Evolutionary conservation across 2,329 filamentous ascomycete genomes (phyloP).

Genomic region (Colletotrichum orbiculare): DNA sequence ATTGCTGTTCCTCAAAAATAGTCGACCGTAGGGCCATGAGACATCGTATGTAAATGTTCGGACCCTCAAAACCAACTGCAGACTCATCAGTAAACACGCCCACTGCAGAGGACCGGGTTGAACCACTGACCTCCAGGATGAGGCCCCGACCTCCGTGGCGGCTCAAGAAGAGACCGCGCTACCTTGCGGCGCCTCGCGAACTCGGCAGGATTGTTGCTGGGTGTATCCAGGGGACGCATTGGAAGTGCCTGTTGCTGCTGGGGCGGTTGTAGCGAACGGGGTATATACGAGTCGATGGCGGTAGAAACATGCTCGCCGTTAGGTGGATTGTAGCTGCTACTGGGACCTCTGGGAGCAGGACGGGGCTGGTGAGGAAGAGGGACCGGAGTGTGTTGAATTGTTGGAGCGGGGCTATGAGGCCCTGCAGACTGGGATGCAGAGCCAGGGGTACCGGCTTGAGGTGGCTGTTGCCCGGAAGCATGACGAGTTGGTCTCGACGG

Average conservation of each 20-base stretch:
- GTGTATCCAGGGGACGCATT: constrained; percentile 79
- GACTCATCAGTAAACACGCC: background rate
- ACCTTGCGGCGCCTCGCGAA: constrained; percentile 70
- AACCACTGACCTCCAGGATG: constrained; percentile 70
- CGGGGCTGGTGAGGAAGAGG: constrained; percentile 42
- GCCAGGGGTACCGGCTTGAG: constrained; percentile 41
- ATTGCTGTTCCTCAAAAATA: constrained; percentile 86
- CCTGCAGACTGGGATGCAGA: constrained; percentile 36
- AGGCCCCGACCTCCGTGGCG: constrained; percentile 27
- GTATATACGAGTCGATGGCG: constrained; percentile 63
- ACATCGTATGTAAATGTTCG: constrained; percentile 92
- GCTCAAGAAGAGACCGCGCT: constrained; percentile 41
- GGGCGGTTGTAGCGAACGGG: constrained; percentile 69
- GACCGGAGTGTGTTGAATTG: constrained; percentile 44
- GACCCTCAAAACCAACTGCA: constrained; percentile 73
- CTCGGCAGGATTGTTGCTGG: constrained; percentile 76
- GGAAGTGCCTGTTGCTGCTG: constrained; percentile 70
- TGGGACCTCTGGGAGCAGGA: constrained; percentile 52
- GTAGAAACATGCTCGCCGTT: constrained; percentile 68
- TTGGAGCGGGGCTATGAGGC: constrained; percentile 39
- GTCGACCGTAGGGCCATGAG: constrained; percentile 85
- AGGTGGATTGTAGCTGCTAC: constrained; percentile 62
- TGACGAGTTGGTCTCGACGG: constrained; percentile 73
- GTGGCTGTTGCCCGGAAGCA: constrained; percentile 46
- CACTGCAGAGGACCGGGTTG: too few species aligned